Evolutionary conservation across 2,329 filamentous ascomycete species (phyloP), one percentile per base, ranked within the genome.

Genomic region (Whalleya microplaca): DNA sequence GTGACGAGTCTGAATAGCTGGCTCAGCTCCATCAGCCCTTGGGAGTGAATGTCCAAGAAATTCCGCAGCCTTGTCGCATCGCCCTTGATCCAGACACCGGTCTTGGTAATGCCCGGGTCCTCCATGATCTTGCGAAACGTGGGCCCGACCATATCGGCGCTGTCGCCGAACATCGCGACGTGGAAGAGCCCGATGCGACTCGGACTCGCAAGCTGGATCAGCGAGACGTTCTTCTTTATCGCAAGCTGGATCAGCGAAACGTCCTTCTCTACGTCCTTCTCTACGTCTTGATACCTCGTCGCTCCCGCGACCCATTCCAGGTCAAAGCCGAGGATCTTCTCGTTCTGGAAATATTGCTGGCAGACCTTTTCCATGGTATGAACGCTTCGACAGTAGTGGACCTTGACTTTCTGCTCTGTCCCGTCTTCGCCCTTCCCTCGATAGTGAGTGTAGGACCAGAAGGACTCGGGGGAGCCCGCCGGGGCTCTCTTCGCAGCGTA

Each of bases 161-260:
- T 75, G 2, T 76, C 72, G 2, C 77, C 72, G 64, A 85, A 91
- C 2, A 87, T 65, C 2, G 91, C 89, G 50, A 96, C 73, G 64
- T 97, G 94, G 64, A 96, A 93, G 0, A 97, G 80, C 0, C 82
- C 91, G 47, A 97, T 88, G 14, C 86, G 88, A 59, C 88, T 84
- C 43, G 90, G 84, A 57, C 86, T 90, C 1, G 93, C 91, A 20
- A 97, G 72, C 72, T 97, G 94, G 43, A 97, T 88, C 40, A 97
- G 74, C 0, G 90, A 93, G 6, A 96, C 84, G 58, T 92, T 91
- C 49, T 82, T 78, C 62, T 89, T 88, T 3, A n/a, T 90, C 1
- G 93, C 91, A 20, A 97, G 72, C 72, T 97, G 94, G 43, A 97
- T 88, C 40, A 97, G 74, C 0, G 90, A 93, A 6, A 96, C 84